phyloP scores from a whole-genome alignment of 768 basidiomycete genomes.

The Kwoniella europaea region DNA sequence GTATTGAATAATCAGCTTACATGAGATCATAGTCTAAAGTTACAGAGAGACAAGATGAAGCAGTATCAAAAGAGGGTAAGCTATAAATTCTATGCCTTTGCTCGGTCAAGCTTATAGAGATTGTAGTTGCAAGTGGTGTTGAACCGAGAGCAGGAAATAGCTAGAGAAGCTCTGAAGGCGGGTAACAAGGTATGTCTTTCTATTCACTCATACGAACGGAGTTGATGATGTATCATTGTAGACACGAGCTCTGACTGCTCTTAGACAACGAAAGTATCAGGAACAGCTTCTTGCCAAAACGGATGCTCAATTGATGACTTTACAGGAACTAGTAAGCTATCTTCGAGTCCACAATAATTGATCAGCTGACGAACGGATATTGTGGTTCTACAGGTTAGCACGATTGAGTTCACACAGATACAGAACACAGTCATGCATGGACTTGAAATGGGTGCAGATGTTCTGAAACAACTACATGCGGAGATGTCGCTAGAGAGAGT shows the following conservation, averaged over 20 bases:
- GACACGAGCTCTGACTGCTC: constrained; percentile 76
- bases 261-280: constrained; percentile 92
- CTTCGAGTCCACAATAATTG: background rate
- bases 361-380: background rate
- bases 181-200: constrained; percentile 72
- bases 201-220: background rate
- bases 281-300: constrained; percentile 84
- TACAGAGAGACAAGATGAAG: constrained; percentile 92
- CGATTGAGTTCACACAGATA: constrained; percentile 93
- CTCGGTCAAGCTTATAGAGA: constrained; percentile 9
- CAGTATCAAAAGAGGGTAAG: constrained; percentile 92
- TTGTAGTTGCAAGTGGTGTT: constrained; percentile 80
- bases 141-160: constrained; percentile 86
- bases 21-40: constrained; percentile 71
- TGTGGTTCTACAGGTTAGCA: constrained; percentile 71
- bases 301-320: constrained; percentile 81
- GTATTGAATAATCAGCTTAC: constrained; percentile 30
- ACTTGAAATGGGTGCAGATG: constrained; percentile 88
- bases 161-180: constrained; percentile 75
- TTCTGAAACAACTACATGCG: constrained; percentile 89
- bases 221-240: constrained; percentile 15
- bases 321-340: constrained; percentile 79
- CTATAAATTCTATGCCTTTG: background rate
- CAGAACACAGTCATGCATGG: constrained; percentile 92
- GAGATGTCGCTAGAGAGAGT: constrained; percentile 91